phyloP scores from a whole-genome alignment of 2,329 filamentous ascomycete genomes.

The Verticillium nonalfalfae region DNA sequence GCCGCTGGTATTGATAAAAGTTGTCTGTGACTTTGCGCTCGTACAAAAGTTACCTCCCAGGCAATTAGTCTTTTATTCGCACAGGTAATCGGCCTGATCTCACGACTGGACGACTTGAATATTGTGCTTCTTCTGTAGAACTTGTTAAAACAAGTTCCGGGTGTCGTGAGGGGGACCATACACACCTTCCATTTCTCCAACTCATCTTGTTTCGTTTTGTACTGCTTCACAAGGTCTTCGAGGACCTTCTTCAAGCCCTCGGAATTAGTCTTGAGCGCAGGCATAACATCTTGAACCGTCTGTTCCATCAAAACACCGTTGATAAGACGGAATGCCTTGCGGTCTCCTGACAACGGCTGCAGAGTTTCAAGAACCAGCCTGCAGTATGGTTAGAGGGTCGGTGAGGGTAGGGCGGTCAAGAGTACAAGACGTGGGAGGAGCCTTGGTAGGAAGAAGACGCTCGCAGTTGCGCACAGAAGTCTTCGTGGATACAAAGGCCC shows the following conservation, averaged over 20 bases:
- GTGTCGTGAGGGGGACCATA: slow-evolving; percentile 1
- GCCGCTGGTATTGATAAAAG: too few relatives aligned
- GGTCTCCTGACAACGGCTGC: slow-evolving; percentile 70
- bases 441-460: not conserved
- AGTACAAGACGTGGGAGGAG: slow-evolving; percentile 2
- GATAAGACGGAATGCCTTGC: slow-evolving; percentile 98
- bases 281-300: slow-evolving; percentile 87
- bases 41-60: not conserved
- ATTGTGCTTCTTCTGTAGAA: slow-evolving; percentile 76
- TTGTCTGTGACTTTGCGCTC: too few relatives aligned
- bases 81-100: slow-evolving; percentile 11
- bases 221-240: slow-evolving; percentile 92
- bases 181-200: slow-evolving; percentile 97
- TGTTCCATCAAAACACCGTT: slow-evolving; percentile 94
- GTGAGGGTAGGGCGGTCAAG: slow-evolving; percentile 3
- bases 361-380: slow-evolving; percentile 94
- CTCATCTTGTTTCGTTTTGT: slow-evolving; percentile 89
- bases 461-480: not conserved
- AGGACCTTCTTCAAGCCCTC: slow-evolving; percentile 91
- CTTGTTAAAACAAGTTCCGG: not conserved
- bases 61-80: not conserved
- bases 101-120: slow-evolving; percentile 78
- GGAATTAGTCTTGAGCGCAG: slow-evolving; percentile 85
- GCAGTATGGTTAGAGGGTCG: slow-evolving; percentile 4
- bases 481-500: not conserved